A percentile compares a stretch with the other conserved stretches of the same genome.
Evolutionary conservation across 2,329 filamentous ascomycete genomes (phyloP).

Genomic region (Juglanconis sp.): DNA sequence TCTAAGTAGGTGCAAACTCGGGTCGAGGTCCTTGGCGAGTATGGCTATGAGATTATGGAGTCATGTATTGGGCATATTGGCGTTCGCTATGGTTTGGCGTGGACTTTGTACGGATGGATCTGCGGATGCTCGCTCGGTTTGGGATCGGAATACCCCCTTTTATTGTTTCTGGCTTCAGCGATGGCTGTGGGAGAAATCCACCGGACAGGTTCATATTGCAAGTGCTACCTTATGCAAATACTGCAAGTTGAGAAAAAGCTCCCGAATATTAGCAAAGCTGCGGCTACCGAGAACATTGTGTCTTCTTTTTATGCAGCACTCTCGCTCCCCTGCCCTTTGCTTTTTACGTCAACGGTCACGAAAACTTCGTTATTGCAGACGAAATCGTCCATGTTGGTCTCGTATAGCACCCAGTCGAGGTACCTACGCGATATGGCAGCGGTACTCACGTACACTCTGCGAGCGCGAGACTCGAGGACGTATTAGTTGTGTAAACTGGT

Average conservation of each 20-base stretch:
- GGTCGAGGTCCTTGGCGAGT: not conserved
- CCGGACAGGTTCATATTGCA: not conserved
- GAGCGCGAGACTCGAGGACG: too few species aligned
- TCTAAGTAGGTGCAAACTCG: not conserved
- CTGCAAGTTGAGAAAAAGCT: not conserved
- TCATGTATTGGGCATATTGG: not conserved
- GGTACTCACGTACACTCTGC: too few species aligned
- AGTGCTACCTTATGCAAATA: not conserved
- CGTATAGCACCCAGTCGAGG: too few species aligned
- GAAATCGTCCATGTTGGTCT: too few species aligned
- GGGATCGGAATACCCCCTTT: conserved; percentile 3
- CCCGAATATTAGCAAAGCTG: too few species aligned
- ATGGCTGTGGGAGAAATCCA: not conserved
- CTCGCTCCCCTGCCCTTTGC: too few species aligned
- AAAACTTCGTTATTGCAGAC: too few species aligned
- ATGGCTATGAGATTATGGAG: not conserved
- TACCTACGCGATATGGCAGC: too few species aligned
- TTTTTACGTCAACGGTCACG: too few species aligned
- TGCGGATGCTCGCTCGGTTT: not conserved
- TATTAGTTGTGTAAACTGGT: too few species aligned
- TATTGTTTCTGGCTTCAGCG: not conserved
- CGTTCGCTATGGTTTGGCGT: not conserved
- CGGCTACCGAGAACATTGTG: too few species aligned
- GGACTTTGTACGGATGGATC: not conserved
- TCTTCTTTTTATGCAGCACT: too few species aligned